These are phyloP conservation scores for Fraxinus velutina DNA, from an alignment of 305 asterid genomes.

Conservation along the genomic window DNA sequence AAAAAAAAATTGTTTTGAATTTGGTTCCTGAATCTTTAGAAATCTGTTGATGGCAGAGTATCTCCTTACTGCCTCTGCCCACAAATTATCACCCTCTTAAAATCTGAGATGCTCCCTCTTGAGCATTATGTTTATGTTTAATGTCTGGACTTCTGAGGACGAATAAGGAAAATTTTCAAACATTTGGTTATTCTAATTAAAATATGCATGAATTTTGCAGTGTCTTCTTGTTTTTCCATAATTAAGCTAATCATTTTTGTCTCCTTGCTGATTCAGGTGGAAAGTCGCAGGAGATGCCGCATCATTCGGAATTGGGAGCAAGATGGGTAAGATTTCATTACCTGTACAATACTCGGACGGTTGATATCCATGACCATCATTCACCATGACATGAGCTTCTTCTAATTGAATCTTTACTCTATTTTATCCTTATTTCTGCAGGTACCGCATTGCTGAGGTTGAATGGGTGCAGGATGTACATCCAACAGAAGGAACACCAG, in stretches of 20 bases:
- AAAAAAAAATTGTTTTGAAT: not conserved
- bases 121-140: slow-evolving; percentile 2
- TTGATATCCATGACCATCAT: not conserved
- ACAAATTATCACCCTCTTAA: not conserved
- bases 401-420: slow-evolving; percentile 17
- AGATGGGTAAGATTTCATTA: slow-evolving; percentile 67
- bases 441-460: slow-evolving; percentile 93
- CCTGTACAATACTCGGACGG: slow-evolving; percentile 9
- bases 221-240: not conserved
- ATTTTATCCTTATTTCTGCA: slow-evolving; percentile 33
- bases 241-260: slow-evolving; percentile 11
- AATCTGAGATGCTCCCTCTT: not conserved
- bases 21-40: not conserved
- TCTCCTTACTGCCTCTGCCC: not conserved
- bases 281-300: slow-evolving; percentile 89
- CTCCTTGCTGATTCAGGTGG: slow-evolving; percentile 55
- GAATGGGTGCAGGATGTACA: slow-evolving; percentile 72
- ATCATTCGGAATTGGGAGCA: slow-evolving; percentile 81
- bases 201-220: not conserved
- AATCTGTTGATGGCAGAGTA: not conserved
- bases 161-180: not conserved
- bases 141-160: not conserved
- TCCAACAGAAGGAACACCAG: slow-evolving; percentile 64
- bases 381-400: slow-evolving; percentile 16
- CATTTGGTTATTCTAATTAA: not conserved